Conservation (phyloP, 352 stramenopile genomes). For the Phytopythium oedochilum region DNA sequence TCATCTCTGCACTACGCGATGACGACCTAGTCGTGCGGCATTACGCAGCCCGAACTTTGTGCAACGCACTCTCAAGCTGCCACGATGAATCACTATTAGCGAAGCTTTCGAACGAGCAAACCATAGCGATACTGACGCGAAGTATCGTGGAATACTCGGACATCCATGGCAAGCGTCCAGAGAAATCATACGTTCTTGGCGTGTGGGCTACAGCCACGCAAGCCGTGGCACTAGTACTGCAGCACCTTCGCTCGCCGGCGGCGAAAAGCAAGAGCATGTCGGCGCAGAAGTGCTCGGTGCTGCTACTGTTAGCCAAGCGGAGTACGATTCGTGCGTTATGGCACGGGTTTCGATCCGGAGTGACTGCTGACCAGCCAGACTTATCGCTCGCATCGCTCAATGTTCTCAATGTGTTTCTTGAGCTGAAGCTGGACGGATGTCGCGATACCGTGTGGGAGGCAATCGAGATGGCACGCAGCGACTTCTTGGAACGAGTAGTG, state of each 20-base stretch:
- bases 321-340: slow-evolving; percentile 38
- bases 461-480: slow-evolving; percentile 22
- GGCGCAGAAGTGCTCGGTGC: slow-evolving; percentile 21
- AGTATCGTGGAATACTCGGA: slow-evolving; percentile 19
- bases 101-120: slow-evolving; percentile 37
- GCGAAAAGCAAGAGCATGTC: slow-evolving; percentile 17
- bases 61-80: slow-evolving; percentile 61
- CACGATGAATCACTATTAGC: slow-evolving; percentile 18
- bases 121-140: slow-evolving; percentile 25
- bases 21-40: slow-evolving; percentile 34
- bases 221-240: slow-evolving; percentile 45
- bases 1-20: slow-evolving; percentile 38
- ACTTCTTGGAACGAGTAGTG: slow-evolving; percentile 35
- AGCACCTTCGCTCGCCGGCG: slow-evolving; percentile 30
- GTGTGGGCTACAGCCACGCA: slow-evolving; percentile 43
- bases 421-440: slow-evolving; percentile 29
- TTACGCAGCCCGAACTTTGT: slow-evolving; percentile 51
- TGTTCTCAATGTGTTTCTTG: slow-evolving; percentile 56
- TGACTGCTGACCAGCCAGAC: slow-evolving; percentile 10
- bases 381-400: slow-evolving; percentile 56
- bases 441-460: slow-evolving; percentile 17
- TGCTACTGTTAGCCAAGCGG: slow-evolving; percentile 31
- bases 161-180: neutral
- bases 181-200: neutral
- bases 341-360: slow-evolving; percentile 20